Evolutionary conservation across 257 asterid species (phyloP).

Genomic region (Mentha longifolia): DNA sequence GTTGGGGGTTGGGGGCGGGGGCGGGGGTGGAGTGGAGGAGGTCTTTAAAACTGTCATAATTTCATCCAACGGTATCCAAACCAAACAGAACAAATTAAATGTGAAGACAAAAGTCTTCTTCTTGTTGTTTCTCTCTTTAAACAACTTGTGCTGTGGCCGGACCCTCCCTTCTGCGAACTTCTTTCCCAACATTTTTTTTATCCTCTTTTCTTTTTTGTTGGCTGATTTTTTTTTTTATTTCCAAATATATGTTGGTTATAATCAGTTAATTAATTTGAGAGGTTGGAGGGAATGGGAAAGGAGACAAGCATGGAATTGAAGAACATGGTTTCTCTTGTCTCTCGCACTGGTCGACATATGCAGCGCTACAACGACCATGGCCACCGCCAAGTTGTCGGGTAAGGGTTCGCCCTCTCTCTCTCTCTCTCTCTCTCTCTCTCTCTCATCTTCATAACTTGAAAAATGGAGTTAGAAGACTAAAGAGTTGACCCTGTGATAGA

Average conservation of each 20-base stretch:
- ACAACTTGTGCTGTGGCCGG: constrained; percentile 4
- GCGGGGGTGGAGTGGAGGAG: too few species aligned
- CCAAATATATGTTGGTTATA: neutral
- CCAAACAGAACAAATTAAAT: constrained; percentile 30
- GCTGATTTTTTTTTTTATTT: neutral
- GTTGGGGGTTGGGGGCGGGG: too few species aligned
- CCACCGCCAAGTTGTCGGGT: constrained; percentile 93
- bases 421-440: neutral
- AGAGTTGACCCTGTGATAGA: constrained; percentile 18
- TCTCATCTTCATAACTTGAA: neutral
- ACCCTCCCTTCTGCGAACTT: constrained; percentile 32
- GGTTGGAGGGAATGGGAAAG: neutral
- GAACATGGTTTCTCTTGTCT: constrained; percentile 68
- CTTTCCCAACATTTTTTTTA: constrained; percentile 12
- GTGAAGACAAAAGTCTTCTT: constrained; percentile 35
- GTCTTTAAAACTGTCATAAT: constrained; percentile 27
- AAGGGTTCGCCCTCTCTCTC: constrained; percentile 37
- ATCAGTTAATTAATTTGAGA: neutral
- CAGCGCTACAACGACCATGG: constrained; percentile 76
- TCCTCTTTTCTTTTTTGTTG: neutral
- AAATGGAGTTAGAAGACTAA: neutral
- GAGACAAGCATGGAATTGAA: constrained; percentile 52
- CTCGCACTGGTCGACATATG: constrained; percentile 83
- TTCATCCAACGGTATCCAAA: constrained; percentile 32
- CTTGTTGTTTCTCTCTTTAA: neutral